Percentiles rank a stretch among this genome's conserved stretches.
Conservation (phyloP, 2,329 filamentous ascomycete genomes). For the Byssothecium circinans region DNA sequence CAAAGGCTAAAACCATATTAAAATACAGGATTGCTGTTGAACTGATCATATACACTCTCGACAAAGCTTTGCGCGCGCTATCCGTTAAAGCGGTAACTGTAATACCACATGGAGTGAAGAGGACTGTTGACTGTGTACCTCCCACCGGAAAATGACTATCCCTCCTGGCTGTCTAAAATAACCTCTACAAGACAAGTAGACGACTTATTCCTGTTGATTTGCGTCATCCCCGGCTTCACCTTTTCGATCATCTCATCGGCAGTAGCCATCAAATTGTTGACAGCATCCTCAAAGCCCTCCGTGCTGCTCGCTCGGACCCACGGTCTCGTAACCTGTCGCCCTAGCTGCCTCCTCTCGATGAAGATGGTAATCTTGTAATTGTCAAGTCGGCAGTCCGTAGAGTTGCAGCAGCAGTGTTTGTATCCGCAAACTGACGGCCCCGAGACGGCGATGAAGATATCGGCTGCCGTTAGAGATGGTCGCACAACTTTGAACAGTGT, state of each 20-base stretch:
- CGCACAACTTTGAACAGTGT: slow-evolving; percentile 5
- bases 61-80: no score
- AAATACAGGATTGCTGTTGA: no score
- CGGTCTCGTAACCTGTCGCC: slow-evolving; percentile 5
- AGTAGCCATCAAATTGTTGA: not conserved
- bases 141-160: no score
- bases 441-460: slow-evolving; percentile 9
- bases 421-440: slow-evolving; percentile 6
- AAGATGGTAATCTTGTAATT: slow-evolving; percentile 10
- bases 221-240: not conserved
- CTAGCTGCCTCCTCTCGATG: slow-evolving; percentile 8
- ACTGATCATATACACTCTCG: no score
- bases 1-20: no score
- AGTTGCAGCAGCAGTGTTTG: slow-evolving; percentile 6
- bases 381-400: not conserved
- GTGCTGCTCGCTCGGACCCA: slow-evolving; percentile 5
- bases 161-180: not conserved
- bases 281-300: slow-evolving; percentile 5
- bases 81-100: no score
- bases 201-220: not conserved
- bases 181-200: not conserved
- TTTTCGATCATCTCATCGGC: slow-evolving; percentile 2
- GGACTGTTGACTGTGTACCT: no score
- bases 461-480: slow-evolving; percentile 3
- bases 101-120: no score